These are phyloP conservation scores for Trametes sp. DNA, from an alignment of 1,284 basidiomycete species.

Conservation along the genomic window DNA sequence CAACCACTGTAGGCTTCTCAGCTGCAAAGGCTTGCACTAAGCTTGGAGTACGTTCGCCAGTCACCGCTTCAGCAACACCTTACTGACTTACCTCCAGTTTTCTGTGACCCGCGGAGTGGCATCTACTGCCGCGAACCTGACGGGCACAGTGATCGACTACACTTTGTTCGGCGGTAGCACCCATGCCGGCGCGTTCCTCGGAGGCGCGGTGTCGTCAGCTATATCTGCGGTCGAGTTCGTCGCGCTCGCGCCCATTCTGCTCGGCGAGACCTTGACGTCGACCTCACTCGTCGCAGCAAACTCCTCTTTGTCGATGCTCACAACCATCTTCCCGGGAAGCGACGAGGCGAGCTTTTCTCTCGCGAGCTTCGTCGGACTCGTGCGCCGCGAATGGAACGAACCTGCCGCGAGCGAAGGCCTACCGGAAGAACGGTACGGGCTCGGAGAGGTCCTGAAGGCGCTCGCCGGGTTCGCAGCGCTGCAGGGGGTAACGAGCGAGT, in stretches of 20 bases:
- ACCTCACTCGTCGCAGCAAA: conserved; percentile 76
- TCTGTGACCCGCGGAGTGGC: conserved; percentile 69
- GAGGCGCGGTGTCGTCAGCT: conserved; percentile 64
- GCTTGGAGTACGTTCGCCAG: conserved; percentile 59
- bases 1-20: conserved; percentile 67
- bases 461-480: conserved; percentile 80
- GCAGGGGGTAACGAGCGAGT: conserved; percentile 79
- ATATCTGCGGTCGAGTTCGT: conserved; percentile 73
- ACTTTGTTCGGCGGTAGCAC: conserved; percentile 66
- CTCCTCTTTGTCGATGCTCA: conserved; percentile 74
- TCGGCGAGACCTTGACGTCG: conserved; percentile 79
- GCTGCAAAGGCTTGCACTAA: conserved; percentile 73
- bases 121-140: conserved; percentile 61
- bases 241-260: conserved; percentile 73
- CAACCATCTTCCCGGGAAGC: conserved; percentile 74
- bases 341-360: conserved; percentile 82
- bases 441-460: conserved; percentile 70
- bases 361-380: conserved; percentile 77
- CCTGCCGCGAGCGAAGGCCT: conserved; percentile 57
- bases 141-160: conserved; percentile 66
- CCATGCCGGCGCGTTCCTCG: conserved; percentile 62
- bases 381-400: conserved; percentile 71
- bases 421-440: conserved; percentile 67
- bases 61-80: conserved; percentile 15
- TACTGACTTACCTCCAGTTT: conserved; percentile 55